phyloP scores from a whole-genome alignment of 2,329 filamentous ascomycete genomes.

The Akanthomyces uredinophilus region DNA sequence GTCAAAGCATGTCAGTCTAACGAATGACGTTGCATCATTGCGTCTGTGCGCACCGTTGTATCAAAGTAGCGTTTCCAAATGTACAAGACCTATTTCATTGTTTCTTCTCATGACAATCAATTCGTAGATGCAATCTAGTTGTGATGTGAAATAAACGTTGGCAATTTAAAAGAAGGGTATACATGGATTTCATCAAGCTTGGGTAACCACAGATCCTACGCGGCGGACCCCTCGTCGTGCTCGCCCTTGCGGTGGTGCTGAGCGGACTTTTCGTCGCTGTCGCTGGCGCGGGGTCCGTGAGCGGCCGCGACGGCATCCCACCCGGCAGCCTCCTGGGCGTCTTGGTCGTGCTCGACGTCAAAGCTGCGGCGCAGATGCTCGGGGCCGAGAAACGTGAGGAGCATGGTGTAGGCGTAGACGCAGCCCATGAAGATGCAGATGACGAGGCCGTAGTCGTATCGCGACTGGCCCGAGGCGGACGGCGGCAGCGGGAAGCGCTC shows the following conservation, averaged over 20 bases:
- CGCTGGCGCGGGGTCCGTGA: background rate
- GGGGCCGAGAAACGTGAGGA: constrained; percentile 59
- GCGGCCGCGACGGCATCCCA: constrained; percentile 27
- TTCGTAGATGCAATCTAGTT: background rate
- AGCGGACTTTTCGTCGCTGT: constrained; percentile 8
- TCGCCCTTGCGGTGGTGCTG: background rate
- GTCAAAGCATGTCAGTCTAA: background rate
- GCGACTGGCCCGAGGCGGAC: constrained; percentile 39
- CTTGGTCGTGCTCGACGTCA: constrained; percentile 44
- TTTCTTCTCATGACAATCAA: background rate
- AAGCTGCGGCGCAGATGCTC: constrained; percentile 49
- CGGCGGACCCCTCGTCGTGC: background rate
- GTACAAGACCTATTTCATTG: background rate
- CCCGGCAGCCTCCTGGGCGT: constrained; percentile 42
- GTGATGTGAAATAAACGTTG: background rate
- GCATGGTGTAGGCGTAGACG: constrained; percentile 61
- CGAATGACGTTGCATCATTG: too few species aligned
- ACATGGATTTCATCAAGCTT: background rate
- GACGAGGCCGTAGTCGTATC: constrained; percentile 75
- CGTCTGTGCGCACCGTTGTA: background rate
- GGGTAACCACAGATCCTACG: background rate
- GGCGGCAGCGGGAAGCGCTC: constrained; percentile 67
- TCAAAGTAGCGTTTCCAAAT: background rate
- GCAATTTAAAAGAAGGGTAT: background rate
- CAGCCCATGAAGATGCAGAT: constrained; percentile 90